A percentile compares a stretch with the other conserved stretches of the same genome.
phyloP scores from a whole-genome alignment of 495 filamentous ascomycete species.

The Penicillium paradoxum region DNA sequence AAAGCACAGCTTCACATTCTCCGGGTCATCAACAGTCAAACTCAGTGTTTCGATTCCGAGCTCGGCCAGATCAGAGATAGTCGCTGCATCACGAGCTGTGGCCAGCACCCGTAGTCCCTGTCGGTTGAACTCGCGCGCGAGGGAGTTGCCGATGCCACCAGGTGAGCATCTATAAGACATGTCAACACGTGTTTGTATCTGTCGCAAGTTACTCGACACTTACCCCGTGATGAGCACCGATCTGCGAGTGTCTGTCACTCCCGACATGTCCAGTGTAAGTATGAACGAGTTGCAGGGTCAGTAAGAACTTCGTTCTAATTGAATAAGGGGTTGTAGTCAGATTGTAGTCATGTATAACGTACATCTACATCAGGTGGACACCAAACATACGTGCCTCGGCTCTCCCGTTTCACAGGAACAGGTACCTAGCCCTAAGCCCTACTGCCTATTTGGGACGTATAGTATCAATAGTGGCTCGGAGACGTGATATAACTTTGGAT shows the following conservation, averaged over 20 bases:
- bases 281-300: not conserved
- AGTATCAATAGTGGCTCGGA: not conserved
- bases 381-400: not conserved
- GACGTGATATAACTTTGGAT: not conserved
- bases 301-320: no score
- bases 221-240: constrained; percentile 47
- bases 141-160: constrained; percentile 55
- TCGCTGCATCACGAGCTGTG: constrained; percentile 48
- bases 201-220: constrained; percentile 4
- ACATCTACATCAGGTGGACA: not conserved
- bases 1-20: constrained; percentile 43
- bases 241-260: constrained; percentile 30
- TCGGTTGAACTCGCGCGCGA: constrained; percentile 52
- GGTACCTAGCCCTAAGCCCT: constrained; percentile 1
- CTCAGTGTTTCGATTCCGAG: constrained; percentile 51
- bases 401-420: not conserved
- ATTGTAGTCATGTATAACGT: not conserved
- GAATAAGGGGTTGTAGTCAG: not conserved
- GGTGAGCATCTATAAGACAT: constrained; percentile 42
- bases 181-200: constrained; percentile 1
- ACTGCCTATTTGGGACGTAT: not conserved
- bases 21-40: constrained; percentile 46
- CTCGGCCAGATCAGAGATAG: constrained; percentile 42
- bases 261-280: constrained; percentile 13
- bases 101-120: constrained; percentile 52